Evolutionary conservation across 495 filamentous ascomycete species (phyloP).

Genomic region (Aspergillus panamensis): DNA sequence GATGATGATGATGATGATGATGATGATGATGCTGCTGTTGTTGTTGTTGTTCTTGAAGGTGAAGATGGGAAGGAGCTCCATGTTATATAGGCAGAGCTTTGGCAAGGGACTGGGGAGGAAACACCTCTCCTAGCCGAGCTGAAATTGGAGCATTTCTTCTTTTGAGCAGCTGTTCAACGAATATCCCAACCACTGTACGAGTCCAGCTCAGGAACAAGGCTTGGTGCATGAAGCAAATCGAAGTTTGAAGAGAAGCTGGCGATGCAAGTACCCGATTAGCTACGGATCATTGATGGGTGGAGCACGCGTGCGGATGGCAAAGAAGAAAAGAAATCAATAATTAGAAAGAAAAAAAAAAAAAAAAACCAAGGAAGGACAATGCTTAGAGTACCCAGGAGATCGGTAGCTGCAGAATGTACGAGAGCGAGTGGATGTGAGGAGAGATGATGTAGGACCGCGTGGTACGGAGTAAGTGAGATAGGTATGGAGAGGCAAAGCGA

Average conservation of each 20-base stretch:
- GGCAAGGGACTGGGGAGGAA: conserved; percentile 12
- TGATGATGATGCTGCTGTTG: background rate
- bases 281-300: conserved; percentile 22
- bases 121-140: conserved; percentile 9
- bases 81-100: conserved; percentile 26
- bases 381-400: background rate
- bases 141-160: conserved; percentile 16
- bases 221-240: conserved; percentile 20
- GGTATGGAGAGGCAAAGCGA: background rate
- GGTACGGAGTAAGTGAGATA: too few relatives aligned
- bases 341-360: background rate
- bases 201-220: conserved; percentile 18
- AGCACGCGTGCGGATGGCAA: conserved; percentile 10
- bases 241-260: conserved; percentile 11
- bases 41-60: conserved; percentile 5
- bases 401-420: background rate
- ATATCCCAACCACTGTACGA: conserved; percentile 16
- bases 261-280: conserved; percentile 26
- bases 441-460: background rate
- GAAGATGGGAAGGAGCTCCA: conserved; percentile 23
- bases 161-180: conserved; percentile 11
- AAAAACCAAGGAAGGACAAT: conserved; percentile 6
- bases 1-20: background rate
- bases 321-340: conserved; percentile 8
- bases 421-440: background rate